Evolutionary conservation across 768 basidiomycete genomes (phyloP).

Genomic region (Mycena indigotica): DNA sequence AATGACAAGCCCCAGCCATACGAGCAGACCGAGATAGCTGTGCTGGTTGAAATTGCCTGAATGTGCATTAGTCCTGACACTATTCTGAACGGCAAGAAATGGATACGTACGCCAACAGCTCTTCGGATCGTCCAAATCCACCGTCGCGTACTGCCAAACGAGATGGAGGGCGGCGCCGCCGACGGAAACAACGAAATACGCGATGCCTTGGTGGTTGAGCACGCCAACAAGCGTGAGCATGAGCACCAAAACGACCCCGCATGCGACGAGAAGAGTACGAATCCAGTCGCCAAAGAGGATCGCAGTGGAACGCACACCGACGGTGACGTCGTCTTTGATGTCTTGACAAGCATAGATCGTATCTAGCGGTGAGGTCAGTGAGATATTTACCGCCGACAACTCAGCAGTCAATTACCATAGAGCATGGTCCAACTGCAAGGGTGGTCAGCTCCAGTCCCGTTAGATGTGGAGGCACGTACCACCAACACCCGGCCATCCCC

Average conservation of each 20-base stretch:
- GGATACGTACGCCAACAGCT: constrained; percentile 50
- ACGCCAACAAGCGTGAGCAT: constrained; percentile 56
- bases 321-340: constrained; percentile 69
- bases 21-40: constrained; percentile 21
- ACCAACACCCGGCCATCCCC: constrained; percentile 49
- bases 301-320: constrained; percentile 77
- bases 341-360: constrained; percentile 83
- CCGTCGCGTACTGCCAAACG: constrained; percentile 49
- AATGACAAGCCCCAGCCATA: constrained; percentile 22
- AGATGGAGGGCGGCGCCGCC: constrained; percentile 48
- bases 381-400: too few relatives aligned
- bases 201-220: constrained; percentile 52
- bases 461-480: constrained; percentile 27
- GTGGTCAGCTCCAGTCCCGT: neutral
- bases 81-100: neutral
- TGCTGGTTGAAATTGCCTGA: constrained; percentile 23
- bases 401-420: constrained; percentile 45
- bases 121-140: constrained; percentile 43
- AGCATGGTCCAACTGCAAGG: constrained; percentile 49
- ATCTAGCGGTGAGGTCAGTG: too few relatives aligned
- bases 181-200: constrained; percentile 48
- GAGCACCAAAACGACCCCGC: constrained; percentile 53
- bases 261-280: constrained; percentile 53
- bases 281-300: constrained; percentile 68
- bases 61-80: neutral